A percentile compares a stretch with the other conserved stretches of the same genome.
These are phyloP conservation scores for Misopates orontium DNA, from an alignment of 257 asterid species.

Conservation along the genomic window DNA sequence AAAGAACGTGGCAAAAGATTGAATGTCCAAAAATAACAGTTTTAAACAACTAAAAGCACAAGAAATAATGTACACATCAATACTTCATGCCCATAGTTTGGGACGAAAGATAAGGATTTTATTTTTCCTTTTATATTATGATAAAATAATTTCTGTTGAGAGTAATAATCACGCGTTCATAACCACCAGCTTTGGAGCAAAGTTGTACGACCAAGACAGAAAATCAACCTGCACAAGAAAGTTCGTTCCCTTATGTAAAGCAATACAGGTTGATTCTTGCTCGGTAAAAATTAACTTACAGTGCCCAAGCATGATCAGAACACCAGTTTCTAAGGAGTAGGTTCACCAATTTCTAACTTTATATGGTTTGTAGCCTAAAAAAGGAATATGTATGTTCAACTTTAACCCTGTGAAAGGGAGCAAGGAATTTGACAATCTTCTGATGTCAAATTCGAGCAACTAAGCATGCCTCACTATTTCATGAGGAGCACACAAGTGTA, in stretches of 20 bases:
- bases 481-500: not conserved
- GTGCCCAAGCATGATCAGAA: too few relatives aligned
- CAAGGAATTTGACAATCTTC: too few relatives aligned
- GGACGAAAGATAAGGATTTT: too few relatives aligned
- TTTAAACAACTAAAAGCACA: conserved; percentile 7
- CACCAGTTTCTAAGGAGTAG: not conserved
- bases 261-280: not conserved
- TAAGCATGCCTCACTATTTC: not conserved
- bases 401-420: not conserved
- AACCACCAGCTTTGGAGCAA: not conserved
- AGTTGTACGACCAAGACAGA: not conserved
- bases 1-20: conserved; percentile 20
- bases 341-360: not conserved
- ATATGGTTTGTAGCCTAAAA: not conserved
- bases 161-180: not conserved
- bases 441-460: not conserved
- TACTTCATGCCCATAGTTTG: too few relatives aligned
- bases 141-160: too few relatives aligned
- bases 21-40: not conserved
- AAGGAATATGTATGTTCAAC: too few relatives aligned
- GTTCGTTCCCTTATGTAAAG: conserved; percentile 4
- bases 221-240: not conserved
- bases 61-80: conserved; percentile 12
- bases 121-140: too few relatives aligned
- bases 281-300: not conserved